Base-by-base conservation (phyloP, 163 green algal species). In the Trebouxia gelatinosa region DNA sequence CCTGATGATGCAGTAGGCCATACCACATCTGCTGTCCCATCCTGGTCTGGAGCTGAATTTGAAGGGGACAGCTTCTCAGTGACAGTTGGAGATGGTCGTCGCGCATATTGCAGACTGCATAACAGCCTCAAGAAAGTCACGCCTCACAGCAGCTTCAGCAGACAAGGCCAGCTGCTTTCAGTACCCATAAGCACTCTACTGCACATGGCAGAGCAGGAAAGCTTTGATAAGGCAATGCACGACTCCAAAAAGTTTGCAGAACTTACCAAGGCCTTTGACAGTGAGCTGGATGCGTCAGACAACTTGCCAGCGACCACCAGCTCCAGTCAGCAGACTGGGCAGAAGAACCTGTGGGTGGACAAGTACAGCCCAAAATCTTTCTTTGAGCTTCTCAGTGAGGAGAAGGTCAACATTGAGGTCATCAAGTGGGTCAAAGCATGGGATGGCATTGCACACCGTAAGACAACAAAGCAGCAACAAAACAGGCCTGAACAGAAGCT, bases 341-440 rank as follows among this genome's bases (percentile, higher is more conserved):
- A 72, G 21, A 28, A 72, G 37, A 43, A 35, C 17, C 23, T 72
- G 23, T 72, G 64, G 64, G 64, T 72, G 7, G 64, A 96, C 81
- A 94, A 93, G 83, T 95, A 98, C 81, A 79, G 87, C 0, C 94
- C 94, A 3, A 51, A 71, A 2, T 66, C 62, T n/a, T 98, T 95
- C 84, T 85, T 90, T 37, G 88, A 95, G 65, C 83, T 98, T 58
- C 87, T 98, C 21, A 93, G 83, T 39, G 91, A 96, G 68, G 93
- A 97, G 80, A 70, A 83, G 6, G 90, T 89, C 79, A 98, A 98
- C 85, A 85, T 92, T 29, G 89, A 90, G 50, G 84, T 93, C 50
- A 67, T 93, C 6, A 89, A 91, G 61, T 97, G 93, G 89, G 79
- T 92, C 46, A 93, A 86, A 59, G 43, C 57, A 0, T 94, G 88